Base-by-base conservation (phyloP, 2,329 filamentous ascomycete species). In the Ceratocystis cubensis region DNA sequence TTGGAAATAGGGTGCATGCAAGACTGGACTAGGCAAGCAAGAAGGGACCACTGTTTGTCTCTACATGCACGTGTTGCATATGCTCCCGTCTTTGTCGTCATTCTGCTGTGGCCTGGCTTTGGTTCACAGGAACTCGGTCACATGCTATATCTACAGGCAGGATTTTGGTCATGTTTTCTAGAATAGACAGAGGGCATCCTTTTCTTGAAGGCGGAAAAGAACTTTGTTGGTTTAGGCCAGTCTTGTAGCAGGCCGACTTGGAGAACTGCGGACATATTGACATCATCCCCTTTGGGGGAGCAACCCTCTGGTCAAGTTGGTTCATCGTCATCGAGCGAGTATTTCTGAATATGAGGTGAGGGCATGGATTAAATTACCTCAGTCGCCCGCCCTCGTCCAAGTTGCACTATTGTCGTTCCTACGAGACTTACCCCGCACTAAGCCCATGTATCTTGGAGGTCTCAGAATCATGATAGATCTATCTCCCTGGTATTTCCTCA, bases 351-450 rank as follows among this genome's bases (percentile, higher is more conserved):
- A 2, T 10, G 17, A 53, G 13, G 5, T 53, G 48, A 53, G 22
- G 48, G 6, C 8, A 25, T 28, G 22, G 22, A 28, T 53, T 53
- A 53, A 41, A 53, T 53, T 53, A 28, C 48, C 48, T 53, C 48
- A 53, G 20, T n/a, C 28, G 22, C 48, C 48, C 25, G 22, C 48
- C 48, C 15, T 13, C 22, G 15, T 28, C 48, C 22, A 28, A 15
- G 48, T 53, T 53, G 48, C 15, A 53, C 22, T 53, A 53, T 53
- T 53, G 48, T 53, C 25, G 22, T 53, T 53, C 48, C 48, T 53
- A 28, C 48, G 13, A 53, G 17, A 25, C 48, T 15, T 53, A 53
- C 48, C 48, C 48, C 48, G 48, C 48, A 53, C 48, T 25, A 53
- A 28, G 15, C 48, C 22, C 48, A 53, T 50, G 46, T 50, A 50